Conservation (phyloP, 2,329 filamentous ascomycete genomes). For the Fusarium euwallaceae region DNA sequence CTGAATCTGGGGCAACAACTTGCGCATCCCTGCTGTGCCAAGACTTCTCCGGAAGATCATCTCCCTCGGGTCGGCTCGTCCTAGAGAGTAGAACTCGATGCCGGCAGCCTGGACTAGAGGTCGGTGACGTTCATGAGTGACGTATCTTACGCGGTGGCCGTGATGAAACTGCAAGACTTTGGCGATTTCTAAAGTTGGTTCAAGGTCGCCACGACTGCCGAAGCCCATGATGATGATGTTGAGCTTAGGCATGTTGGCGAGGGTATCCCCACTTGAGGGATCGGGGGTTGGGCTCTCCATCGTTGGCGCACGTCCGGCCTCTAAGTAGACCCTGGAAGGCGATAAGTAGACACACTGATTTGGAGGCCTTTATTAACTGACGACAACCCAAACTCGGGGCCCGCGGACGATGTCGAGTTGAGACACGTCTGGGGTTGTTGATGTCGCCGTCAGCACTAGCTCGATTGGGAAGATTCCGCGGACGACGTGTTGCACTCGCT, state of each 20-base stretch:
- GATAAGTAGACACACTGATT: background rate
- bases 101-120: background rate
- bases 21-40: background rate
- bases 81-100: constrained; percentile 5
- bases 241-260: background rate
- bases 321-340: background rate
- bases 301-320: background rate
- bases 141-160: background rate
- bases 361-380: background rate
- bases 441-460: background rate
- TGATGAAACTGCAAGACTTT: constrained; percentile 5
- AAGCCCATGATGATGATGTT: constrained; percentile 15
- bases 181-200: constrained; percentile 7
- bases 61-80: background rate
- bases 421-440: background rate
- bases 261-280: background rate
- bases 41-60: constrained; percentile 1
- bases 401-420: background rate
- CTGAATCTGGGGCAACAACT: background rate
- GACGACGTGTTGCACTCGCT: background rate
- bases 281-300: background rate
- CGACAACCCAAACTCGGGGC: background rate
- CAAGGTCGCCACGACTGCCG: constrained; percentile 3
- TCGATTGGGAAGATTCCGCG: background rate
- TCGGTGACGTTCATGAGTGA: background rate